Evolutionary conservation across 2,329 filamentous ascomycete genomes (phyloP).

Genomic region (Alternaria ventricosa): DNA sequence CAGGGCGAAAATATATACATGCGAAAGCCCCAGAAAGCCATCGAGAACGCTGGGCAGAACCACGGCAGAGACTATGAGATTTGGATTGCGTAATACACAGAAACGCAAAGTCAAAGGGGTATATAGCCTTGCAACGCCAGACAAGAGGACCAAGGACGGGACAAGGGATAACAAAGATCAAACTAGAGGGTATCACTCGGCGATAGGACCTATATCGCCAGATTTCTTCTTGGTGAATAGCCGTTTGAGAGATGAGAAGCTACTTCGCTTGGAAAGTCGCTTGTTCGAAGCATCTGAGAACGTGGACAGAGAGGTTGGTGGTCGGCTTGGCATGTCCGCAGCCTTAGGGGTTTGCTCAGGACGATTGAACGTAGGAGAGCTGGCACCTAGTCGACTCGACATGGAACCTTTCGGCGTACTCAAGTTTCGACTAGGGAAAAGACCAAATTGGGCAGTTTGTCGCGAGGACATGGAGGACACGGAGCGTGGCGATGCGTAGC

Average conservation of each 20-base stretch:
- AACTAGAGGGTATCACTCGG: constrained; percentile 30
- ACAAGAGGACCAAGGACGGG: constrained; percentile 27
- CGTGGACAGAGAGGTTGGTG: constrained; percentile 39
- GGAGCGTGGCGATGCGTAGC: constrained; percentile 33
- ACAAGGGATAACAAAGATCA: constrained; percentile 15
- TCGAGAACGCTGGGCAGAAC: neutral
- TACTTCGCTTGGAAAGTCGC: constrained; percentile 41
- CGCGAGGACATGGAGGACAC: constrained; percentile 39
- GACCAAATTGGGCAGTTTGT: constrained; percentile 43
- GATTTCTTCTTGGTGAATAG: constrained; percentile 47
- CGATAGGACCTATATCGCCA: constrained; percentile 41
- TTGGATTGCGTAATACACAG: constrained; percentile 13
- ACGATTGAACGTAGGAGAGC: constrained; percentile 30
- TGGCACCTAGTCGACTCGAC: constrained; percentile 33
- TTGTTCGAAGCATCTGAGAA: constrained; percentile 27
- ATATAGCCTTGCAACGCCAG: constrained; percentile 42
- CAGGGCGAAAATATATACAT: constrained; percentile 22
- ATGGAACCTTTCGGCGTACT: constrained; percentile 42
- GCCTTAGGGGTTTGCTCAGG: constrained; percentile 21
- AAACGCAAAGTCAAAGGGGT: constrained; percentile 32
- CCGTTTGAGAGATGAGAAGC: constrained; percentile 44
- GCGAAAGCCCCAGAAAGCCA: constrained; percentile 7
- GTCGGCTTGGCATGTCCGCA: constrained; percentile 27
- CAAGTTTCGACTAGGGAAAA: constrained; percentile 43
- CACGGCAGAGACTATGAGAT: constrained; percentile 1